A percentile compares a stretch with the other conserved stretches of the same genome.
These are phyloP conservation scores for Lasiosphaeria ovina DNA, from an alignment of 495 filamentous ascomycete genomes.

Conservation along the genomic window DNA sequence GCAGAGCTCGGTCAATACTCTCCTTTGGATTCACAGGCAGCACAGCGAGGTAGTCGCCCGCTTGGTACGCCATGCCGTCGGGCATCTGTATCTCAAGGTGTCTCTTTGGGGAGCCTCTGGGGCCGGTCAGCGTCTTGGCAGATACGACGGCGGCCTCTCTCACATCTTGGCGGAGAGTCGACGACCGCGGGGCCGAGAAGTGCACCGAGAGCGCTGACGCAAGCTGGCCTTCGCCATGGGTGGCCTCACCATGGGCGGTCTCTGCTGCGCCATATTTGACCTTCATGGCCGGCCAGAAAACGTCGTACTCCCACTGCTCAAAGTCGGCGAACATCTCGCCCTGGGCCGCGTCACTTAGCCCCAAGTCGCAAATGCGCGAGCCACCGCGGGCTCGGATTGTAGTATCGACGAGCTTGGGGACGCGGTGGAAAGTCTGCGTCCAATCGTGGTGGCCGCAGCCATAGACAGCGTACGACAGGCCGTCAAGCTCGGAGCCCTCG, in stretches of 20 bases:
- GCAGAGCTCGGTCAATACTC: slow-evolving; percentile 53
- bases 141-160: slow-evolving; percentile 59
- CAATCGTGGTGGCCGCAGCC: slow-evolving; percentile 63
- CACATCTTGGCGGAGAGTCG: slow-evolving; percentile 64
- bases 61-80: slow-evolving; percentile 61
- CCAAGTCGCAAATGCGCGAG: slow-evolving; percentile 51
- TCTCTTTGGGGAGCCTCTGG: slow-evolving; percentile 56
- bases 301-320: slow-evolving; percentile 65
- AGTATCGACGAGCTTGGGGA: slow-evolving; percentile 63
- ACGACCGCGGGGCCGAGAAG: slow-evolving; percentile 57
- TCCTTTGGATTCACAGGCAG: slow-evolving; percentile 65
- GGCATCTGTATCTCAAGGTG: slow-evolving; percentile 67
- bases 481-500: slow-evolving; percentile 49
- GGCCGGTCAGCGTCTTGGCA: slow-evolving; percentile 52
- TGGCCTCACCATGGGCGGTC: slow-evolving; percentile 9
- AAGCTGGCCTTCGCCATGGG: slow-evolving; percentile 14
- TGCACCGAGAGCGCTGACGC: slow-evolving; percentile 50
- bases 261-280: slow-evolving; percentile 40
- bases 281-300: slow-evolving; percentile 65
- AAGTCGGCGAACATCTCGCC: slow-evolving; percentile 70
- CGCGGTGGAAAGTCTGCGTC: slow-evolving; percentile 67
- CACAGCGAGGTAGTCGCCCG: slow-evolving; percentile 75
- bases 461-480: slow-evolving; percentile 63
- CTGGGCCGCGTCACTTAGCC: slow-evolving; percentile 59
- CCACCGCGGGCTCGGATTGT: slow-evolving; percentile 49